These are phyloP conservation scores for Zygotorulaspora chibaensis DNA, from an alignment of 805 yeast genomes.

Conservation along the genomic window DNA sequence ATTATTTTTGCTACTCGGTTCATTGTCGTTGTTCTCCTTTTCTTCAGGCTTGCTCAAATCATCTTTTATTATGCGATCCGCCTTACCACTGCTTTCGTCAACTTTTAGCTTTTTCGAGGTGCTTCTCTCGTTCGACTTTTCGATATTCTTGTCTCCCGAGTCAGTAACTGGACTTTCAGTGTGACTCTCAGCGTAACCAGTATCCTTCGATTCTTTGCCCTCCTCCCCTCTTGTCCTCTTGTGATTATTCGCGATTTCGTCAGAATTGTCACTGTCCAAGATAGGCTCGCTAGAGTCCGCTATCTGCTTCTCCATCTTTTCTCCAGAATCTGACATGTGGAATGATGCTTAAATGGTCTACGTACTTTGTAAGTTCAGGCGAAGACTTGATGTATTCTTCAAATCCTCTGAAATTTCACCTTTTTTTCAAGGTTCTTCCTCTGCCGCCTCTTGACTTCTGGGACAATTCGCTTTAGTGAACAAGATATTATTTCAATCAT, in stretches of 20 bases:
- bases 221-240: slow-evolving; percentile 4
- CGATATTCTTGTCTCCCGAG: slow-evolving; percentile 6
- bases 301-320: not conserved
- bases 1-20: not conserved
- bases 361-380: not conserved
- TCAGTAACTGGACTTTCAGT: slow-evolving; percentile 15
- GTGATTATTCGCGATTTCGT: not conserved
- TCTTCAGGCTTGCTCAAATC: not conserved
- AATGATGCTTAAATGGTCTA: not conserved
- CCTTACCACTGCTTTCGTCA: not conserved
- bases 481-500: not conserved
- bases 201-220: slow-evolving; percentile 18
- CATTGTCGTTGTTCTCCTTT: slow-evolving; percentile 1
- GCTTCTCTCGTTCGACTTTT: slow-evolving; percentile 3
- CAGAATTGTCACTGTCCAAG: not conserved
- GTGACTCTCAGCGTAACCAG: too few relatives aligned
- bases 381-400: too few relatives aligned
- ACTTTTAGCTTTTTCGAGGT: slow-evolving; percentile 2
- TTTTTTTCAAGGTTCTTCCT: slow-evolving; percentile 10
- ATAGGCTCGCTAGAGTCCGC: too few relatives aligned
- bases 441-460: not conserved
- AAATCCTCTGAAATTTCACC: not conserved
- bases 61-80: slow-evolving; percentile 3
- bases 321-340: not conserved
- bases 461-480: not conserved